phyloP scores from a whole-genome alignment of 2,329 filamentous ascomycete species.

The Neoascochyta sp. region DNA sequence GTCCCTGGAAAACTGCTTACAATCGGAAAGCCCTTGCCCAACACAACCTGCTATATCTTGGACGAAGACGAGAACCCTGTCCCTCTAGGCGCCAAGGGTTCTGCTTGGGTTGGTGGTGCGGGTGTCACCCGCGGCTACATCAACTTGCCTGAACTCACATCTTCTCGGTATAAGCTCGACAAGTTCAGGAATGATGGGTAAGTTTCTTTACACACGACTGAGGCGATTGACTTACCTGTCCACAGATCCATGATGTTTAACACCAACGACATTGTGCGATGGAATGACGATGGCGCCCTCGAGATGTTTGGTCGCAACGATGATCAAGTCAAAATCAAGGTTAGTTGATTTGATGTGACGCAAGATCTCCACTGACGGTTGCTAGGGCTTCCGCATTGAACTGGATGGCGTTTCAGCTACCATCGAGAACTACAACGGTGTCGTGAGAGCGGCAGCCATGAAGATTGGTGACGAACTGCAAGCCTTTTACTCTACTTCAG shows the following conservation, averaged over 20 bases:
- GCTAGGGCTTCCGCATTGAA: constrained; percentile 57
- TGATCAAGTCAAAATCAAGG: constrained; percentile 60
- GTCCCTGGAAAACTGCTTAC: constrained; percentile 46
- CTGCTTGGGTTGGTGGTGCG: constrained; percentile 57
- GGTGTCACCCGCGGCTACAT: constrained; percentile 57
- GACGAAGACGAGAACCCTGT: constrained; percentile 48
- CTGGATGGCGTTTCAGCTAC: constrained; percentile 53
- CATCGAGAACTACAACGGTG: constrained; percentile 27
- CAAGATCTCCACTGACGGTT: constrained; percentile 6
- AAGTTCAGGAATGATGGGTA: constrained; percentile 53
- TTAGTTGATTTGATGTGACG: constrained; percentile 2
- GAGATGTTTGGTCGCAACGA: constrained; percentile 57
- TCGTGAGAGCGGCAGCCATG: constrained; percentile 49
- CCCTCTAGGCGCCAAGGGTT: constrained; percentile 47
- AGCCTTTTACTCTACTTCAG: constrained; percentile 49
- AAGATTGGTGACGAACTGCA: constrained; percentile 50
- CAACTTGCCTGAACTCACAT: constrained; percentile 51
- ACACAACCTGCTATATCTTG: constrained; percentile 55
- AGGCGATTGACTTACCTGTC: not conserved
- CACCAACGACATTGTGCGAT: constrained; percentile 57
- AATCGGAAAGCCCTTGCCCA: constrained; percentile 56
- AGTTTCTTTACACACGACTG: constrained; percentile 1
- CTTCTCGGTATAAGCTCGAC: constrained; percentile 50
- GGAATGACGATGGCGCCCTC: constrained; percentile 53
- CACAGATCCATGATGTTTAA: constrained; percentile 52